Evolutionary conservation across 2,329 filamentous ascomycete genomes (phyloP), one percentile per base, ranked within the genome.

Genomic region (Penicillium crustosum): DNA sequence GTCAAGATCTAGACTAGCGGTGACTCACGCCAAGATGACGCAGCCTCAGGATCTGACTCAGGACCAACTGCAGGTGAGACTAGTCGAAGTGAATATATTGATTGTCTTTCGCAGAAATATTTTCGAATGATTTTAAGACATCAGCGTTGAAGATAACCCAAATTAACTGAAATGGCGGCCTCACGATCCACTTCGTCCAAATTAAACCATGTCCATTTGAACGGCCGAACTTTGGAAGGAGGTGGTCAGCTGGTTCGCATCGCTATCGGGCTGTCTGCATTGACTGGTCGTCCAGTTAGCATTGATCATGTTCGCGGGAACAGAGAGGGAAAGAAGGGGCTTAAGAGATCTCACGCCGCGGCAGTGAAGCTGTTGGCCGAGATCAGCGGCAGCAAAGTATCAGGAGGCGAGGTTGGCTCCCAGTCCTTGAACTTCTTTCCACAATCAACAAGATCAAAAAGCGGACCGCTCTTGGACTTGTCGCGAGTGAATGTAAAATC

Each of bases 211-310:
- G 53, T 81, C 27, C 67, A 74, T 49, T 70, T 86, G 12, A 79
- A 84, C 66, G 84, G 85, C 48, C 79, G 78, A 19, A 84, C 79
- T 3, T 79, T 86, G 21, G 84, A 87, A 78, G 85, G 84, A 39
- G 85, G 85, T 27, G 85, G 85, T 15, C 85, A 87, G 68, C 76
- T 87, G 3, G 75, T 86, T 43, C 83, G 85, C 23, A 79, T 83
- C 51, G 82, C 83, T 3, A 64, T 86, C 9, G 79, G 80, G 15
- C 71, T 87, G 3, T 82, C 84, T 1, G 79, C 81, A 6, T 74
- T 87, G 17, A 83, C 80, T 6, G 68, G 69, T 23, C 78, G 70
- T 1, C 77, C 83, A 1, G 71, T 87, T 49, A 73, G 72, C 25
- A 81, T 87, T 61, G 75, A 73, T 42, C 70, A 81, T 58, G 83